These are phyloP conservation scores for Decorospora gaudefroyi DNA, from an alignment of 2,329 filamentous ascomycete genomes.

Conservation along the genomic window DNA sequence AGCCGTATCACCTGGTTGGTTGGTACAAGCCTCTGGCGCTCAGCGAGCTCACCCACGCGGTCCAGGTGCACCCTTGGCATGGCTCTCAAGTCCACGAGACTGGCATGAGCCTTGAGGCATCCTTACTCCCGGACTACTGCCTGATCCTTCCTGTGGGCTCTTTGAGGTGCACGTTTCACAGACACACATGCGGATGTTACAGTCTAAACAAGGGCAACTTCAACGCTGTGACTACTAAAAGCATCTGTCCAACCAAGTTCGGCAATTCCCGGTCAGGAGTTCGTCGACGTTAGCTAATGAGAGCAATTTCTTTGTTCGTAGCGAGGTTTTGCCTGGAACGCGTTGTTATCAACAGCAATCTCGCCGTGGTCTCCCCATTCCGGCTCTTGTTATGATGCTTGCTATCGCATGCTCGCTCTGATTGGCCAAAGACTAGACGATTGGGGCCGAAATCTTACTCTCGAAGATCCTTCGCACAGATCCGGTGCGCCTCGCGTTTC, in stretches of 20 bases:
- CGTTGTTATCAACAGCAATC: slow-evolving; percentile 12
- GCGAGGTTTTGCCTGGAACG: slow-evolving; percentile 1
- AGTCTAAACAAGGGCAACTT: slow-evolving; percentile 5
- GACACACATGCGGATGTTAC: not conserved
- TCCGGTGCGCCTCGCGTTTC: slow-evolving; percentile 44
- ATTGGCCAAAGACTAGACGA: slow-evolving; percentile 31
- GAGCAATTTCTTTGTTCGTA: not conserved
- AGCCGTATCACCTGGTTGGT: slow-evolving; percentile 3
- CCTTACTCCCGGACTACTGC: not conserved
- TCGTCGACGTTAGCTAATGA: slow-evolving; percentile 3
- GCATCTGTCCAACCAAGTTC: slow-evolving; percentile 4
- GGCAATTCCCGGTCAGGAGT: slow-evolving; percentile 4
- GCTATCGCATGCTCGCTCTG: slow-evolving; percentile 6
- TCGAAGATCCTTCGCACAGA: slow-evolving; percentile 39
- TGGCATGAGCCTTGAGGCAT: slow-evolving; percentile 6
- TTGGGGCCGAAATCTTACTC: slow-evolving; percentile 34
- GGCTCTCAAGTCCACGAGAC: slow-evolving; percentile 7
- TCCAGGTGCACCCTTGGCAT: not conserved
- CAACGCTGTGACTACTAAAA: slow-evolving; percentile 1
- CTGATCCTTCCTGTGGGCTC: slow-evolving; percentile 10
- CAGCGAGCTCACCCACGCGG: not conserved
- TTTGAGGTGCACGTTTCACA: slow-evolving; percentile 10
- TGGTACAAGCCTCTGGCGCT: slow-evolving; percentile 1
- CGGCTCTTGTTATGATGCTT: slow-evolving; percentile 12
- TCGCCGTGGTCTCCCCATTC: slow-evolving; percentile 16